Evolutionary conservation across 1,284 basidiomycete genomes (phyloP), one percentile per base, ranked within the genome.

Genomic region (Fomitopsis betulina): DNA sequence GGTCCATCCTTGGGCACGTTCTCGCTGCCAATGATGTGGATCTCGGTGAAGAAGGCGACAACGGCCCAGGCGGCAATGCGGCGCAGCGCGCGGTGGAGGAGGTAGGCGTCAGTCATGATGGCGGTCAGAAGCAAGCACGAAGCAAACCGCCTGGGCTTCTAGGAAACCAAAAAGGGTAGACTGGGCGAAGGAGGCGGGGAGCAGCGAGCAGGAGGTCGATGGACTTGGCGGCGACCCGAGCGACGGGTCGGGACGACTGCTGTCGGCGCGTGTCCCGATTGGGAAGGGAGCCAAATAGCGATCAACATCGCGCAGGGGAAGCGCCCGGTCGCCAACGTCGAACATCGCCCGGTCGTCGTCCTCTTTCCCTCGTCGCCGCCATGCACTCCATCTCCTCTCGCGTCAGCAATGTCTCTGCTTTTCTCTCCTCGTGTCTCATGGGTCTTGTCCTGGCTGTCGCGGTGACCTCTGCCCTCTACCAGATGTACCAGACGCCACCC

Each of bases 1-100:
- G 94, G 93, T 0, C 93, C 94, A 61, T 89, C 80, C 61, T 71
- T 73, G 5, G 94, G 93, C 8, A 97, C 91, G 69, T 95, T 88
- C 72, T 96, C 91, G 55, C 81, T 84, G 54, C 90, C 92, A 65
- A 95, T 82, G 54, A 96, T 85, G 66, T 85, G 86, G 54, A 95
- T 84, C 70, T 94, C 86, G 1, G 85, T 85, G 79, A 94, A 96
- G 81, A 96, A 96, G 10, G 91, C 87, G 70, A 84, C 80, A 32
- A 93, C 81, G 5, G 92, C 89, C 75, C 85, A 84, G 47, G 80
- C 75, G 17, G 94, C 89, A 55, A 94, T 73, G 32, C 76, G 75
- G 57, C 91, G 85, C 60, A 96, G 74, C 52, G 86, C 70, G 53
- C 76, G 75, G 73, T 92, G 90, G 3, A 84, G 73, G 52, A 79